Conservation (phyloP, 202 grass and related monocot species). For the Panicum hallii region DNA sequence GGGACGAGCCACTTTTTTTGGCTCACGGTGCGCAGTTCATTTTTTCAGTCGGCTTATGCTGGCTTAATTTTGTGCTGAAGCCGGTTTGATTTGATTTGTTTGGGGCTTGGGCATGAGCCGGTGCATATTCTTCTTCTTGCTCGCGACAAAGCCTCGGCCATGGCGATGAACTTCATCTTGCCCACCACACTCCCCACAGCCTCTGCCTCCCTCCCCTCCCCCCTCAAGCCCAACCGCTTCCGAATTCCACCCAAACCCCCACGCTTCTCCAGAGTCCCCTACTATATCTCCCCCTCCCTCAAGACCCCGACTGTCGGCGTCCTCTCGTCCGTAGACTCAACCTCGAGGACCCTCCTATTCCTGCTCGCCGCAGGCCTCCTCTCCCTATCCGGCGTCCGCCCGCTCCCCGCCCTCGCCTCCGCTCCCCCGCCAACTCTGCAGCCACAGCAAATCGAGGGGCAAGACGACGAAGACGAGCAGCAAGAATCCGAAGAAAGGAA, state of each 20-base stretch:
- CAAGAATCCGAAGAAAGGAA: conserved; percentile 22
- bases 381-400: conserved; percentile 58
- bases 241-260: conserved; percentile 27
- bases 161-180: conserved; percentile 60
- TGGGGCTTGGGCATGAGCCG: too few relatives aligned
- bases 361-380: conserved; percentile 60
- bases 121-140: background rate
- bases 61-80: too few relatives aligned
- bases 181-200: background rate
- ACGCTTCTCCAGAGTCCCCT: conserved; percentile 25
- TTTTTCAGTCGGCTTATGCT: too few relatives aligned
- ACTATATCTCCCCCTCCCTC: conserved; percentile 34
- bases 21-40: too few relatives aligned
- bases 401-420: conserved; percentile 54
- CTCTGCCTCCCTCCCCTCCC: conserved; percentile 13
- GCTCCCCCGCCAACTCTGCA: conserved; percentile 49
- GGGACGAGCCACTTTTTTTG: too few relatives aligned
- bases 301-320: conserved; percentile 28
- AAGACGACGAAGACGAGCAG: conserved; percentile 51
- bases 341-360: conserved; percentile 48
- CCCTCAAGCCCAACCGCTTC: conserved; percentile 10
- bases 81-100: too few relatives aligned
- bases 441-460: conserved; percentile 43
- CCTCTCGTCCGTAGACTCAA: conserved; percentile 36
- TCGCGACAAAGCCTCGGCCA: conserved; percentile 16